A percentile compares a stretch with the other conserved stretches of the same genome.
Evolutionary conservation across 768 basidiomycete genomes (phyloP).

Genomic region (Kwoniella mangroviensis): DNA sequence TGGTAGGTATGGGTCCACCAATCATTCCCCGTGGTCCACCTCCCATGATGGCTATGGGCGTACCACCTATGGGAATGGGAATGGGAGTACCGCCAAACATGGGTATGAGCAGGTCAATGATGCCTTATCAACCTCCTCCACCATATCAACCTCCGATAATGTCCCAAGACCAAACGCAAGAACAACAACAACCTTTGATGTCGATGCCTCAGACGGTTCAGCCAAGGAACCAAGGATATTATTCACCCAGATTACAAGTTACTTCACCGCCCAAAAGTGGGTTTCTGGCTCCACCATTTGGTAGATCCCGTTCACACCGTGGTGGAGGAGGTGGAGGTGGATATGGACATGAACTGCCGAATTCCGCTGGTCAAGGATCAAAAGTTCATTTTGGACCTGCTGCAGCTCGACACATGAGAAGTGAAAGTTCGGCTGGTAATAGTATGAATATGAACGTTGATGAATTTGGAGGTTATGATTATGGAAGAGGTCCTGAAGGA

Average conservation of each 20-base stretch:
- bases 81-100: not conserved
- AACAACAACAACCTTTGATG: constrained; percentile 16
- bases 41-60: not conserved
- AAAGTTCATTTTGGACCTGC: constrained; percentile 15
- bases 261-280: constrained; percentile 14
- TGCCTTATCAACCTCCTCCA: not conserved
- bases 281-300: not conserved
- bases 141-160: constrained; percentile 24
- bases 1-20: constrained; percentile 18
- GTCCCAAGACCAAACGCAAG: not conserved
- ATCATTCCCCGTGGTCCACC: constrained; percentile 14
- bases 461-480: constrained; percentile 8
- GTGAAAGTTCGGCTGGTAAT: not conserved
- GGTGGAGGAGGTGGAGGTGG: not conserved
- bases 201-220: constrained; percentile 10
- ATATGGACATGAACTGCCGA: not conserved
- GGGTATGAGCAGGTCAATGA: not conserved
- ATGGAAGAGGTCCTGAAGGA: constrained; percentile 10
- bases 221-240: constrained; percentile 15
- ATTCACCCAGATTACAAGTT: constrained; percentile 19
- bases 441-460: constrained; percentile 1
- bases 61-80: constrained; percentile 13
- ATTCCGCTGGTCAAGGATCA: not conserved
- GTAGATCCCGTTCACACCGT: not conserved
- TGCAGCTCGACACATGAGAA: constrained; percentile 15